phyloP scores from a whole-genome alignment of 2,329 filamentous ascomycete genomes.

The Trichoderma atroviride region DNA sequence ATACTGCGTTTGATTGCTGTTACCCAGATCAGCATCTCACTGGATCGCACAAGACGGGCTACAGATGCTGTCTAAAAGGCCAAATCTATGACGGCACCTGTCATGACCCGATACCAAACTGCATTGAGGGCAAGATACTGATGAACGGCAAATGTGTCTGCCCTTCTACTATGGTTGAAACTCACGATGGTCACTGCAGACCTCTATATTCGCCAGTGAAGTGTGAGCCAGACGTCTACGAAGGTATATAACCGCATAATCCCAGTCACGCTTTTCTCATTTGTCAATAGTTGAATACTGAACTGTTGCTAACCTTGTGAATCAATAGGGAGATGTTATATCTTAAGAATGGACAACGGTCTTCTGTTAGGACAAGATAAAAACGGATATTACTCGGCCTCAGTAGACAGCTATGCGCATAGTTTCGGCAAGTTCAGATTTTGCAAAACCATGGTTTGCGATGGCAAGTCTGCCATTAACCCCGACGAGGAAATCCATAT shows the following conservation, averaged over 20 bases:
- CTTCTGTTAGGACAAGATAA: not conserved
- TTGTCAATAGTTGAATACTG: not conserved
- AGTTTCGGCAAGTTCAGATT: not conserved
- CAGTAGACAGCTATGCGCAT: not conserved
- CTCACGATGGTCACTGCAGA: not conserved
- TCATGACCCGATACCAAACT: too few relatives aligned
- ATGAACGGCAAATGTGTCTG: not conserved
- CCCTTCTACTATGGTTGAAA: not conserved
- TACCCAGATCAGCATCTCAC: not conserved
- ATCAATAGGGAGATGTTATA: not conserved
- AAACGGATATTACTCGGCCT: not conserved
- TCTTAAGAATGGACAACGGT: not conserved
- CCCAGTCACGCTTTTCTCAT: not conserved
- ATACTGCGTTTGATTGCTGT: not conserved
- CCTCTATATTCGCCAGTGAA: too few relatives aligned
- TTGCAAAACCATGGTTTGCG: not conserved
- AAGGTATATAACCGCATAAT: not conserved
- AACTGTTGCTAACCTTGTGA: not conserved
- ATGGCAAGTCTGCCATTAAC: not conserved
- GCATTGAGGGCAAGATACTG: too few relatives aligned
- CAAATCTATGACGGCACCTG: not conserved
- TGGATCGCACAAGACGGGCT: not conserved
- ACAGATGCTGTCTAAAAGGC: not conserved
- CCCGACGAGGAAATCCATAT: not conserved
- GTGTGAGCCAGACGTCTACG: not conserved